A percentile compares a stretch with the other conserved stretches of the same genome.
These are phyloP conservation scores for Silene conica DNA, from an alignment of 148 eudicot genomes.

Conservation along the genomic window DNA sequence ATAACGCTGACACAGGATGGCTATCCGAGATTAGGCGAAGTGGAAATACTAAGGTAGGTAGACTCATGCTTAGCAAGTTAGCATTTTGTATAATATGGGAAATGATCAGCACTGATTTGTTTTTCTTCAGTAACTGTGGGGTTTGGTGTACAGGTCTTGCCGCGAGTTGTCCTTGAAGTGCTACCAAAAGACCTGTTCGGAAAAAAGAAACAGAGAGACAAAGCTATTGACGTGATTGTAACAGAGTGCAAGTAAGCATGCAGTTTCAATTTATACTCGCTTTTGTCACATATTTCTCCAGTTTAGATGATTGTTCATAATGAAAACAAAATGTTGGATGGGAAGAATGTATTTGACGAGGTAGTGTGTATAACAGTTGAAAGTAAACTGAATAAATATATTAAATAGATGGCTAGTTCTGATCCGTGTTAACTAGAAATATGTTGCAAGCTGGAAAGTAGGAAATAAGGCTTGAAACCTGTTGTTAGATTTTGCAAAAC, in stretches of 20 bases:
- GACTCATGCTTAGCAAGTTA: background rate
- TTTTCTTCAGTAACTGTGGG: background rate
- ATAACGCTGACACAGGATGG: constrained; percentile 91
- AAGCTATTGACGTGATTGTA: constrained; percentile 68
- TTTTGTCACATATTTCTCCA: constrained; percentile 1
- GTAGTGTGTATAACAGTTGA: background rate
- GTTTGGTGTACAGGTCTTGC: constrained; percentile 52
- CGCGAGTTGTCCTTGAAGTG: constrained; percentile 91
- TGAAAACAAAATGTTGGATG: background rate
- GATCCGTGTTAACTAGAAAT: too few species aligned
- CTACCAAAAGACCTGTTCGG: constrained; percentile 57
- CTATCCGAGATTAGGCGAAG: constrained; percentile 59
- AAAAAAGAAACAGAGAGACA: constrained; percentile 70
- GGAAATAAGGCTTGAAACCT: too few species aligned
- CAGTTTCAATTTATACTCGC: background rate
- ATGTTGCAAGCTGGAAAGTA: too few species aligned
- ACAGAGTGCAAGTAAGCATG: constrained; percentile 79
- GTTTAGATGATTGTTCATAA: background rate
- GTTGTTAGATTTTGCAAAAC: too few species aligned
- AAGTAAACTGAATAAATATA: background rate
- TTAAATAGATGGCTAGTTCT: background rate
- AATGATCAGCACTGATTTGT: background rate
- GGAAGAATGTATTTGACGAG: constrained; percentile 1
- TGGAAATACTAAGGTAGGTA: constrained; percentile 64
- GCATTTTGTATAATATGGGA: background rate